Conservation (phyloP, 805 yeast genomes). For the Lachancea quebecensis region DNA sequence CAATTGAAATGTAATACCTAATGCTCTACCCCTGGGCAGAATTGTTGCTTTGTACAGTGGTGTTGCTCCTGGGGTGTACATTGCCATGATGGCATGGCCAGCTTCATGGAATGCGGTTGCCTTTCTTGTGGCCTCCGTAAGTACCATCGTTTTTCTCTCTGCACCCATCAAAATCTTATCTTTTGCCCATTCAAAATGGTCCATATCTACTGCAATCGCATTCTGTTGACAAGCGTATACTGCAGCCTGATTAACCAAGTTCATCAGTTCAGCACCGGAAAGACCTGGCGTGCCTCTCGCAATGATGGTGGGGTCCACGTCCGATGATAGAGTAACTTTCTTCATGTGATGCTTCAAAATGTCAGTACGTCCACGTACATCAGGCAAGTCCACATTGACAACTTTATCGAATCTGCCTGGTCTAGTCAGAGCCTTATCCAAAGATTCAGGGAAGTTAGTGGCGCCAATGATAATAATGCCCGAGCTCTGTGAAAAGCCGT, state of each 20-base stretch:
- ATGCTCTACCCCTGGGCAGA: conserved; percentile 91
- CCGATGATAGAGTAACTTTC: conserved; percentile 76
- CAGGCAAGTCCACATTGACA: conserved; percentile 93
- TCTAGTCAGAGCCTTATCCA: conserved; percentile 94
- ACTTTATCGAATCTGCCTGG: conserved; percentile 98
- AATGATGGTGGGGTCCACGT: conserved; percentile 80
- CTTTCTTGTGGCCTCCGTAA: conserved; percentile 88
- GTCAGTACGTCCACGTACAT: conserved; percentile 93
- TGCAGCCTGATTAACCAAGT: conserved; percentile 96
- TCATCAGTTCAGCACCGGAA: conserved; percentile 96
- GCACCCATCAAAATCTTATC: conserved; percentile 98
- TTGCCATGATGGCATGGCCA: conserved; percentile 97
- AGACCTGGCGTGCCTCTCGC: conserved; percentile 98
- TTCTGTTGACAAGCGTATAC: conserved; percentile 90
- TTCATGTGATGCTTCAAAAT: conserved; percentile 87
- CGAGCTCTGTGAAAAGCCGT: conserved; percentile 86
- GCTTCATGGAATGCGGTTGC: conserved; percentile 99
- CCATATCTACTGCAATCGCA: conserved; percentile 85
- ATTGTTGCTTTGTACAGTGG: conserved; percentile 95
- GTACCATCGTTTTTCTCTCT: conserved; percentile 94
- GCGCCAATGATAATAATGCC: conserved; percentile 97
- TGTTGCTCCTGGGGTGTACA: conserved; percentile 90
- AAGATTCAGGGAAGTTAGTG: conserved; percentile 93
- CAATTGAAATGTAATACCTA: conserved; percentile 94
- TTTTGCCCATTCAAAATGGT: conserved; percentile 97